Evolutionary conservation across 108 stramenopile genomes (phyloP).

Genomic region (Chaetoceros muelleri): DNA sequence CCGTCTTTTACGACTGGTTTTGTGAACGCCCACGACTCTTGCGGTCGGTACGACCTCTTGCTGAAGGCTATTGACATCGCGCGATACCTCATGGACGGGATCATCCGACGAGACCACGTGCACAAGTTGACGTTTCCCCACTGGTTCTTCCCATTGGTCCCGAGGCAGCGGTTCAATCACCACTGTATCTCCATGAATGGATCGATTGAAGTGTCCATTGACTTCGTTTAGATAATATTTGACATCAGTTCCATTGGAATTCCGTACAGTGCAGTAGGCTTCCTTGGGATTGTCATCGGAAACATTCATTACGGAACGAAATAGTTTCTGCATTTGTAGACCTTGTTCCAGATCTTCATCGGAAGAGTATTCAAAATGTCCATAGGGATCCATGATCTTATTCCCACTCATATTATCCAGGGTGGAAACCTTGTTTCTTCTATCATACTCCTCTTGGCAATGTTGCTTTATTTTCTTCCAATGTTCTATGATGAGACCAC

Average conservation of each 20-base stretch:
- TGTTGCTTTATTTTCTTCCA: not conserved
- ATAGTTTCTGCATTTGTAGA: constrained; percentile 16
- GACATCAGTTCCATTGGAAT: constrained; percentile 1
- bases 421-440: constrained; percentile 9
- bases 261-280: constrained; percentile 16
- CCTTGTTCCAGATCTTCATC: constrained; percentile 18
- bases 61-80: not conserved
- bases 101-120: constrained; percentile 13
- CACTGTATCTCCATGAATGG: constrained; percentile 38
- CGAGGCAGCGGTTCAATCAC: constrained; percentile 23
- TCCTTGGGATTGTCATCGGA: constrained; percentile 40
- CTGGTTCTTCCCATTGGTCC: constrained; percentile 31
- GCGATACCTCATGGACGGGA: constrained; percentile 9
- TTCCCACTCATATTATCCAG: not conserved
- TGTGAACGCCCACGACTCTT: constrained; percentile 28
- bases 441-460: constrained; percentile 24
- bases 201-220: constrained; percentile 37
- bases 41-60: constrained; percentile 25
- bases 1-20: constrained; percentile 15
- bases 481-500: not conserved
- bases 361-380: constrained; percentile 4
- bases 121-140: constrained; percentile 34
- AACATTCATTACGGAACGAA: constrained; percentile 25
- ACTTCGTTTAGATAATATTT: constrained; percentile 24
- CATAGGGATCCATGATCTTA: constrained; percentile 5